Evolutionary conservation across 2,329 filamentous ascomycete species (phyloP), one percentile per base, ranked within the genome.

Genomic region (Neonectria magnoliae): DNA sequence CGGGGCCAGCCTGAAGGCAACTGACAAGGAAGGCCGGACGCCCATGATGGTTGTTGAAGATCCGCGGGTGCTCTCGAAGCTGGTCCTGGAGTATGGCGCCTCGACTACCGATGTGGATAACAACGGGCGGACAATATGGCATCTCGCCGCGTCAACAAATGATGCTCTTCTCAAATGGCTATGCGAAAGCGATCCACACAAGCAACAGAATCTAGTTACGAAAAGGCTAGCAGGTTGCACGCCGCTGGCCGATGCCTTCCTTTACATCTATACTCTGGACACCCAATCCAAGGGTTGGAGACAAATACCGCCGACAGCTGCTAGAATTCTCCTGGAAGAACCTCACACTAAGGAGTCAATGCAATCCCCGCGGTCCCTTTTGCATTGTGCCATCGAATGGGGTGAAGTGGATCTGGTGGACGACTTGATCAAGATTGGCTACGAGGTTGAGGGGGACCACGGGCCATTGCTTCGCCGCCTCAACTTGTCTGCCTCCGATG

Each of bases 101-200:
- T 57, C 68, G 7, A 80, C 78, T 1, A 73, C 70, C 5, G 74
- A 75, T 3, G 65, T 62, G 2, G 79, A 81, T 50, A 54, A 71
- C 0, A 60, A 71, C 2, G 77, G 77, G 0, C 74, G 76, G 29
- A 81, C 74, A 29, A 75, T 81, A 11, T 81, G 80, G 80, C 80
- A 81, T 59, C 73, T 76, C 11, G 75, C 73, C 2, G 79, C 78
- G 1, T 75, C 76, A 8, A 78, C 77, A 2, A 74, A 75, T 20
- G 79, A 80, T 38, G 42, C 61, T 2, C 58, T 79, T 5, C 66
- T 81, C 20, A 60, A 70, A 13, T 79, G 73, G 68, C 73, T 82
- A 1, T 64, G 69, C 41, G 51, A 66, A 2, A 60, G 76, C 9
- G 80, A 81, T 53, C 69, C 76, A 4, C 44, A 54, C 20, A 75